A percentile compares a stretch with the other conserved stretches of the same genome.
These are phyloP conservation scores for Hygrocybe coccinea DNA, from an alignment of 768 basidiomycete species.

Conservation along the genomic window DNA sequence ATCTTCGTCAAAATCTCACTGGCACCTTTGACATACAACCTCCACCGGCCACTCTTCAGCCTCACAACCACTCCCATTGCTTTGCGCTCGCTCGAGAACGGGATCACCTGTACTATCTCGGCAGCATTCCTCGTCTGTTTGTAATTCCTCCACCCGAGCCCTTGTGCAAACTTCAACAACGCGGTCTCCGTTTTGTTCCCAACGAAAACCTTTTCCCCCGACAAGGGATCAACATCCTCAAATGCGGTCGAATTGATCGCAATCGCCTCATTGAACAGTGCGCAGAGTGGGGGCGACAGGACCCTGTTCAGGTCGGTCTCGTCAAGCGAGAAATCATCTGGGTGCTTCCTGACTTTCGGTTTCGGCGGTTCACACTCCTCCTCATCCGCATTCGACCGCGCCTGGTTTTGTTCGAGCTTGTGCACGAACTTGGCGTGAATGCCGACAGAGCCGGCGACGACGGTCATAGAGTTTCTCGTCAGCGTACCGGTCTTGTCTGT, in stretches of 20 bases:
- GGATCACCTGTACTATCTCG: constrained; percentile 63
- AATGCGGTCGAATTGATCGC: constrained; percentile 37
- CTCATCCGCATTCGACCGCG: constrained; percentile 11
- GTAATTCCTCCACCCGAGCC: constrained; percentile 62
- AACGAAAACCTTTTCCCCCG: constrained; percentile 49
- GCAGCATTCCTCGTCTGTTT: constrained; percentile 45
- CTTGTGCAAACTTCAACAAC: constrained; percentile 61
- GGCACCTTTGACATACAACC: constrained; percentile 88
- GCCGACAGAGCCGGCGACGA: constrained; percentile 93
- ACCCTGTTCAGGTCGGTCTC: constrained; percentile 60
- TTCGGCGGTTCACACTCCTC: constrained; percentile 33
- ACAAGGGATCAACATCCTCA: constrained; percentile 57
- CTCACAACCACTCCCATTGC: constrained; percentile 86
- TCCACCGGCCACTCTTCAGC: constrained; percentile 45
- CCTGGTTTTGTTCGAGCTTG: constrained; percentile 38
- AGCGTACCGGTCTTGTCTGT: constrained; percentile 84
- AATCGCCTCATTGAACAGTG: constrained; percentile 9
- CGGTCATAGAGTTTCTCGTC: constrained; percentile 91
- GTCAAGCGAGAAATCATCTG: constrained; percentile 83
- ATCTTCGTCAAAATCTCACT: constrained; percentile 85
- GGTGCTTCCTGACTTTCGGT: constrained; percentile 52
- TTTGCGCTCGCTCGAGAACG: constrained; percentile 76
- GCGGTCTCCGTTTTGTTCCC: constrained; percentile 82
- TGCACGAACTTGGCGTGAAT: constrained; percentile 93
- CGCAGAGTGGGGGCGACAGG: constrained; percentile 38